These are phyloP conservation scores for Plectosphaerella sp. DNA, from an alignment of 2,329 filamentous ascomycete species.

Conservation along the genomic window DNA sequence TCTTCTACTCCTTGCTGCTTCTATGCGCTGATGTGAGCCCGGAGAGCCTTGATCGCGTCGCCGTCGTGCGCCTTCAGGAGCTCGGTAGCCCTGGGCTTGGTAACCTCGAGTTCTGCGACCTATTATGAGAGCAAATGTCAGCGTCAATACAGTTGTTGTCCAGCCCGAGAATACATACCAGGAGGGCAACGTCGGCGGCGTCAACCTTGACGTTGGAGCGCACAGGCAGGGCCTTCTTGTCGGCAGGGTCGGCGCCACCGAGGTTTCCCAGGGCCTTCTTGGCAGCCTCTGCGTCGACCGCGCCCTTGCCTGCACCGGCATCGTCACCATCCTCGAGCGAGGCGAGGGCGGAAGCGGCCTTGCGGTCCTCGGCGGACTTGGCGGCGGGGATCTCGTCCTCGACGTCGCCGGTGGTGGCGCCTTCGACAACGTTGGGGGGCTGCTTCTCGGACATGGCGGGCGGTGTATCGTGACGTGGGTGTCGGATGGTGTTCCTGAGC, in stretches of 20 bases:
- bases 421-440: slow-evolving; percentile 53
- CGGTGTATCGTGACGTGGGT: neutral
- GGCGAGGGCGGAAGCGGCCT: slow-evolving; percentile 69
- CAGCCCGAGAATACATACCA: slow-evolving; percentile 45
- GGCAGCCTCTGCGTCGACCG: slow-evolving; percentile 66
- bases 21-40: slow-evolving; percentile 39
- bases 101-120: slow-evolving; percentile 68
- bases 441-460: slow-evolving; percentile 56
- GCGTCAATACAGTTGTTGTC: neutral
- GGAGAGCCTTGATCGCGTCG: slow-evolving; percentile 63
- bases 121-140: slow-evolving; percentile 27
- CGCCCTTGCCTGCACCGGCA: slow-evolving; percentile 38
- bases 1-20: neutral
- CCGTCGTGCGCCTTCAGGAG: slow-evolving; percentile 69
- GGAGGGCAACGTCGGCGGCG: slow-evolving; percentile 61
- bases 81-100: slow-evolving; percentile 70
- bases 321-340: slow-evolving; percentile 57
- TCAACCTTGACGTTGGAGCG: slow-evolving; percentile 69
- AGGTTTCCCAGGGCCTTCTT: slow-evolving; percentile 68
- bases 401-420: slow-evolving; percentile 53
- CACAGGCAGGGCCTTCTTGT: slow-evolving; percentile 30
- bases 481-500: neutral
- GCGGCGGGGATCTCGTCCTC: slow-evolving; percentile 52
- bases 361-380: slow-evolving; percentile 72
- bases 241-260: slow-evolving; percentile 26